Conservation (phyloP, 2,329 filamentous ascomycete species). For the Penicillium sp. region DNA sequence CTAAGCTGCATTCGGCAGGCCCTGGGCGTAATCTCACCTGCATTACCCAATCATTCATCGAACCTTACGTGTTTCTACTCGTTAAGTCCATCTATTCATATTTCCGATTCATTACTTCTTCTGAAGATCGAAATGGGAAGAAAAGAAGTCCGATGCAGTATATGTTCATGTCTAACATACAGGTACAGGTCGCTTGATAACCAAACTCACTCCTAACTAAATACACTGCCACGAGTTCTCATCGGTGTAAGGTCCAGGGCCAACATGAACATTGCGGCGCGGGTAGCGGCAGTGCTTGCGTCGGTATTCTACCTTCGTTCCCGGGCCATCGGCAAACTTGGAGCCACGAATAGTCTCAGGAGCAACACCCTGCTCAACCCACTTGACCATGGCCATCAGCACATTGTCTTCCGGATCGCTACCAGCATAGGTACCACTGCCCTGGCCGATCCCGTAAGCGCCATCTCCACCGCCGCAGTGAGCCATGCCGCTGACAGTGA, state of each 20-base stretch:
- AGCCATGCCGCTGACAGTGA: constrained; percentile 55
- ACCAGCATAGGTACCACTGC: constrained; percentile 16
- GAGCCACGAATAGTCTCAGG: constrained; percentile 44
- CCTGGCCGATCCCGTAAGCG: constrained; percentile 44
- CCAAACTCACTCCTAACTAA: constrained; percentile 12
- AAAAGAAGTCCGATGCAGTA: background rate
- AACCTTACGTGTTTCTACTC: no score
- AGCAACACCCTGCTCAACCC: constrained; percentile 48
- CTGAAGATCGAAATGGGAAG: no score
- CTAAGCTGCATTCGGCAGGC: background rate
- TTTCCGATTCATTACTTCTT: no score
- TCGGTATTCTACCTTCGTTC: constrained; percentile 42
- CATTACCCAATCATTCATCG: background rate
- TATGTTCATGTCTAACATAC: background rate
- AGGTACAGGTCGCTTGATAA: background rate
- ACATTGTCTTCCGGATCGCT: constrained; percentile 46
- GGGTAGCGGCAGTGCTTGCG: constrained; percentile 49
- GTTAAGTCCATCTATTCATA: no score
- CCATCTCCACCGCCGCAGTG: constrained; percentile 50
- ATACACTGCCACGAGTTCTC: constrained; percentile 37
- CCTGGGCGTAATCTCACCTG: background rate
- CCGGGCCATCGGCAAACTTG: constrained; percentile 44
- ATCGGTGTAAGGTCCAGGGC: constrained; percentile 33
- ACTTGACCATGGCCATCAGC: constrained; percentile 49
- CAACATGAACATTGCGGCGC: constrained; percentile 31